A percentile compares a stretch with the other conserved stretches of the same genome.
Evolutionary conservation across 257 asterid species (phyloP).

Genomic region (Salvia splendens): DNA sequence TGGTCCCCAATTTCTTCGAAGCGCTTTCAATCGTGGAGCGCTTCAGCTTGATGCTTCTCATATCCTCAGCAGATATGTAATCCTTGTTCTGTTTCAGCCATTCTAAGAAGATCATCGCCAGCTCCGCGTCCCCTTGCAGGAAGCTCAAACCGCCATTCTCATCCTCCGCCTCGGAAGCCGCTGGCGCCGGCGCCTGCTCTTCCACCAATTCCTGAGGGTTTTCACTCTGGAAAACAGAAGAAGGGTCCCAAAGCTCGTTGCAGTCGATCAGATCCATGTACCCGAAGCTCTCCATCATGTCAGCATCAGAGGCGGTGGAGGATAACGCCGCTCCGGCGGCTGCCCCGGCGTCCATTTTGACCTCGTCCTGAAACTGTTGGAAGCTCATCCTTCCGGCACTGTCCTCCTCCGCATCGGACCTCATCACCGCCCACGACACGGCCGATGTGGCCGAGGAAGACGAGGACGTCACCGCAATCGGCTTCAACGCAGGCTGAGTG

Average conservation of each 20-base stretch:
- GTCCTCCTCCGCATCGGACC: too few species aligned
- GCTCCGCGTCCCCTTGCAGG: constrained; percentile 61
- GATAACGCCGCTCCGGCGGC: constrained; percentile 40
- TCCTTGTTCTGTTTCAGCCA: constrained; percentile 88
- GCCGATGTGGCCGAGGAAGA: too few species aligned
- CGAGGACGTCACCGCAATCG: constrained; percentile 17
- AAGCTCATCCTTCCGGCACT: too few species aligned
- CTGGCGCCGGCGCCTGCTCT: background rate
- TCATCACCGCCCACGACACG: too few species aligned
- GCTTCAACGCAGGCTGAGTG: constrained; percentile 37
- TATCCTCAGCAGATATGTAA: constrained; percentile 73
- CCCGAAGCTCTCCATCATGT: constrained; percentile 64
- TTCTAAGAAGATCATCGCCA: constrained; percentile 65
- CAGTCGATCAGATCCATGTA: constrained; percentile 73
- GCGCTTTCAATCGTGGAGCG: constrained; percentile 83
- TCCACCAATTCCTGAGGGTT: background rate
- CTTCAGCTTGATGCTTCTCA: constrained; percentile 76
- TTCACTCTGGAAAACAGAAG: constrained; percentile 45
- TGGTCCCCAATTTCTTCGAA: constrained; percentile 62
- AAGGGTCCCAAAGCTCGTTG: constrained; percentile 71
- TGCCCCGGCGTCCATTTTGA: constrained; percentile 3
- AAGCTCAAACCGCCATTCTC: constrained; percentile 40
- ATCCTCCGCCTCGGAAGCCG: background rate
- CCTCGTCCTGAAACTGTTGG: background rate
- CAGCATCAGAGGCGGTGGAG: constrained; percentile 14